A percentile compares a stretch with the other conserved stretches of the same genome.
Evolutionary conservation across 306 rosid species (phyloP).

Genomic region (Trifolium subterraneum): DNA sequence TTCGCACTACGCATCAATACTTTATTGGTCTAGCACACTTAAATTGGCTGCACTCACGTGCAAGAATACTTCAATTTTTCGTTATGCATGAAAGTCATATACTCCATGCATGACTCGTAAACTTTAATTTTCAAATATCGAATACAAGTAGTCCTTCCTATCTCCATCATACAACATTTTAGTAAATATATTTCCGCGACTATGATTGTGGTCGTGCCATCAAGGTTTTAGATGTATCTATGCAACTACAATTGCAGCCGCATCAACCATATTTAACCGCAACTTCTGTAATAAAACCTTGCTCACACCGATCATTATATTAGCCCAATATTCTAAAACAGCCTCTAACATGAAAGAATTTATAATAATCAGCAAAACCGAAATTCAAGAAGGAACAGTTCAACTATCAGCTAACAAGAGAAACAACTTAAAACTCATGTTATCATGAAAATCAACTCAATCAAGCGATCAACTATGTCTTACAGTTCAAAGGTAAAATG

Average conservation of each 20-base stretch:
- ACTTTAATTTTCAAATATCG: neutral
- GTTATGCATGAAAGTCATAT: neutral
- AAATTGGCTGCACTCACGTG: neutral
- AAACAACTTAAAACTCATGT: conserved; percentile 11
- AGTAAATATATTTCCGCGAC: neutral
- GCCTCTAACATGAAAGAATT: neutral
- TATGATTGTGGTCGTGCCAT: neutral
- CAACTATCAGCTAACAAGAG: neutral
- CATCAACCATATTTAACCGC: neutral
- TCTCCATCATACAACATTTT: neutral
- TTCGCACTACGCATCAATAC: neutral
- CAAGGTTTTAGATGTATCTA: neutral
- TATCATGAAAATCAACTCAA: conserved; percentile 8
- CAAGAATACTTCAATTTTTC: neutral
- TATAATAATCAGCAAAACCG: neutral
- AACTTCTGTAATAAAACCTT: neutral
- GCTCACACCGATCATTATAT: neutral
- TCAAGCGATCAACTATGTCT: neutral
- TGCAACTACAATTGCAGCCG: neutral
- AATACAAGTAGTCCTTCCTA: neutral
- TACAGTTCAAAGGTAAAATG: conserved; percentile 2
- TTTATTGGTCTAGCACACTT: neutral
- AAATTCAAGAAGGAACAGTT: neutral
- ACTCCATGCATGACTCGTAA: neutral
- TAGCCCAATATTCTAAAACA: neutral